These are phyloP conservation scores for Hansenula lynferdii DNA, from an alignment of 1,139 yeast genomes.

Conservation along the genomic window DNA sequence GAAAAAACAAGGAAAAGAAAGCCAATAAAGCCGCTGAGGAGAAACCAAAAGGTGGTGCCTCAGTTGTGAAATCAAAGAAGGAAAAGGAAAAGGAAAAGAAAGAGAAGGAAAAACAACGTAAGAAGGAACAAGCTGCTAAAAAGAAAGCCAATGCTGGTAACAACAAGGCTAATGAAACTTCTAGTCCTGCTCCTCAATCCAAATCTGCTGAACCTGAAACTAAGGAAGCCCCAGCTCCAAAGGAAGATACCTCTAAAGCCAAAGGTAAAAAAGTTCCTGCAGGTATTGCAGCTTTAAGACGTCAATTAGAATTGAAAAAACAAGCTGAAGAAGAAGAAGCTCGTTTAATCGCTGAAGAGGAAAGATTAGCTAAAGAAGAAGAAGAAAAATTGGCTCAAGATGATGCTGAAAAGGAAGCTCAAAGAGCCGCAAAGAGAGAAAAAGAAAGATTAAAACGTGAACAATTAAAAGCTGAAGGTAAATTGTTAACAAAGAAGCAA, in stretches of 20 bases:
- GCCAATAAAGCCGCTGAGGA: slow-evolving; percentile 48
- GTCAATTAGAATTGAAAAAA: slow-evolving; percentile 82
- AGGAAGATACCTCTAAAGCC: too few species aligned
- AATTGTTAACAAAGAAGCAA: slow-evolving; percentile 84
- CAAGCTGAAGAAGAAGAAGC: slow-evolving; percentile 74
- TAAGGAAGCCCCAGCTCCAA: slow-evolving; percentile 24
- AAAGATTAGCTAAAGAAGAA: slow-evolving; percentile 54
- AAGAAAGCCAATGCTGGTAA: slow-evolving; percentile 61
- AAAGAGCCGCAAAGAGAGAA: slow-evolving; percentile 69
- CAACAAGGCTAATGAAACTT: too few species aligned
- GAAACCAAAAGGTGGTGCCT: slow-evolving; percentile 43
- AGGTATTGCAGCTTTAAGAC: slow-evolving; percentile 74
- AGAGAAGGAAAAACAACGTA: slow-evolving; percentile 91
- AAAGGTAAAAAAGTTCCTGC: slow-evolving; percentile 68
- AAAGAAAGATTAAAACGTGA: slow-evolving; percentile 77
- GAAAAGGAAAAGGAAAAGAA: slow-evolving; percentile 98
- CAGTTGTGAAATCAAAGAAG: slow-evolving; percentile 84
- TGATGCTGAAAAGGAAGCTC: slow-evolving; percentile 62
- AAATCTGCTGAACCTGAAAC: slow-evolving; percentile 30
- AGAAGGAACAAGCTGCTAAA: slow-evolving; percentile 86
- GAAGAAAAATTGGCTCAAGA: slow-evolving; percentile 43
- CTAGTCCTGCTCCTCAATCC: too few species aligned
- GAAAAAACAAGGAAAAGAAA: slow-evolving; percentile 75
- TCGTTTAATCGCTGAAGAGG: slow-evolving; percentile 51
- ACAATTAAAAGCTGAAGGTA: slow-evolving; percentile 90